Base-by-base conservation (phyloP, 371 early-diverging fungal species). In the Furculomyces boomerangus region DNA sequence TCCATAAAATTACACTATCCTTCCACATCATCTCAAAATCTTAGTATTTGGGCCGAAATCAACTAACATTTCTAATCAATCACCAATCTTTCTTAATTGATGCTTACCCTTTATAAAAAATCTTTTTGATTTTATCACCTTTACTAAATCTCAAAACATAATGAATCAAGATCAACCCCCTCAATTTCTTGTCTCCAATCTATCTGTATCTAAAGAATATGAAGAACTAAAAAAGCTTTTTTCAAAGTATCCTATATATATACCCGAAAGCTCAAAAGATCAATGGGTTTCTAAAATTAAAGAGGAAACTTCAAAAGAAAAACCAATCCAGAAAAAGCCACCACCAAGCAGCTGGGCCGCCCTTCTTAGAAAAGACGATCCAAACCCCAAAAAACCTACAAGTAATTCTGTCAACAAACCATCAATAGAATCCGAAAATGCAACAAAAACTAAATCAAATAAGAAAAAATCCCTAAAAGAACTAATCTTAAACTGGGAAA, bases 291-390 rank as follows among this genome's bases (percentile, higher is more conserved):
- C n/a, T n/a, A 43, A 43, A 16, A 22, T n/a, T 43, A 3, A 10
- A 10, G 20, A 43, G 3, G 3, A 7, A 3, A 5, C 43, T 43
- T 22, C 22, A 16, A 16, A 35, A 7, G 16, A 10, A 7, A 35
- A 35, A 35, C 39, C 66, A 22, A 62, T 70, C 10, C 73, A 73
- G 49, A 67, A 66, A 25, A 75, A 72, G 57, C 65, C 67, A 2
- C 26, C 49, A 20, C 49, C 49, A 5, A 24, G 63, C 26, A 76
- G 72, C 60, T 83, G 83, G 81, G 80, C 84, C 16, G 68, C 76
- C 14, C 61, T 82, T 24, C 18, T 66, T 25, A 57, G 20, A 20
- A 7, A 40, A 16, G 25, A 48, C 22, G 27, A 27, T 20, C 18
- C n/a, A 25, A 18, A 30, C 2, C 30, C 56, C 18, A 29, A 50